Evolutionary conservation across 768 basidiomycete species (phyloP).

Genomic region (Suillus weaverae): DNA sequence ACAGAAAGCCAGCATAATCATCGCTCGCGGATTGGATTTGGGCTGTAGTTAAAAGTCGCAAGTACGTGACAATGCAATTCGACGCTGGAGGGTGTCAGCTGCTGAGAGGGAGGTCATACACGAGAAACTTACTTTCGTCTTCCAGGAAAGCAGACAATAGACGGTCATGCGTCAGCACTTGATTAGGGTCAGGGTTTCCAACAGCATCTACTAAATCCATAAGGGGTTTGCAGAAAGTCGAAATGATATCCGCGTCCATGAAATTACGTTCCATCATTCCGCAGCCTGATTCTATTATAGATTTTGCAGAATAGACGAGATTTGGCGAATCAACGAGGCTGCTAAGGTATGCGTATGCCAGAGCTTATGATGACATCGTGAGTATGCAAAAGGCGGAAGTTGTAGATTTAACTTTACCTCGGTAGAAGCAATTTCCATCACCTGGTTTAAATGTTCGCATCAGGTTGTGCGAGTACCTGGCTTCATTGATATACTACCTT

Average conservation of each 20-base stretch:
- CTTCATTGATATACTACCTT: slow-evolving; percentile 48
- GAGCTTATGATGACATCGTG: slow-evolving; percentile 42
- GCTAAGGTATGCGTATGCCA: slow-evolving; percentile 81
- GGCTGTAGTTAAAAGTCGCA: slow-evolving; percentile 82
- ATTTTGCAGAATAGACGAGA: slow-evolving; percentile 44
- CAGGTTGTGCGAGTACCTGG: not conserved
- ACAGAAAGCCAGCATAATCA: slow-evolving; percentile 66
- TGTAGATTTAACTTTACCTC: slow-evolving; percentile 51
- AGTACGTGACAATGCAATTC: slow-evolving; percentile 74
- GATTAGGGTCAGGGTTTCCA: slow-evolving; percentile 36
- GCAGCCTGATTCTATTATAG: slow-evolving; percentile 45
- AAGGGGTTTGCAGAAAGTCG: slow-evolving; percentile 74
- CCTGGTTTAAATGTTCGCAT: slow-evolving; percentile 40
- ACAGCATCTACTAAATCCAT: slow-evolving; percentile 49
- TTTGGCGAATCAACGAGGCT: slow-evolving; percentile 56
- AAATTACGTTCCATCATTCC: slow-evolving; percentile 55
- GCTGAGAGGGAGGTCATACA: not conserved
- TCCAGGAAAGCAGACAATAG: slow-evolving; percentile 57
- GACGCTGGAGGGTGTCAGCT: slow-evolving; percentile 43
- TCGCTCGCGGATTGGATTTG: slow-evolving; percentile 69
- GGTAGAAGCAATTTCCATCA: slow-evolving; percentile 91
- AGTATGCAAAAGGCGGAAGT: slow-evolving; percentile 6
- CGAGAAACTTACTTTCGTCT: slow-evolving; percentile 41
- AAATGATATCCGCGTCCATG: slow-evolving; percentile 68
- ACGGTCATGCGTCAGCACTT: slow-evolving; percentile 33